Base-by-base conservation (phyloP, 148 eudicot species). In the Suaeda aralocaspica region DNA sequence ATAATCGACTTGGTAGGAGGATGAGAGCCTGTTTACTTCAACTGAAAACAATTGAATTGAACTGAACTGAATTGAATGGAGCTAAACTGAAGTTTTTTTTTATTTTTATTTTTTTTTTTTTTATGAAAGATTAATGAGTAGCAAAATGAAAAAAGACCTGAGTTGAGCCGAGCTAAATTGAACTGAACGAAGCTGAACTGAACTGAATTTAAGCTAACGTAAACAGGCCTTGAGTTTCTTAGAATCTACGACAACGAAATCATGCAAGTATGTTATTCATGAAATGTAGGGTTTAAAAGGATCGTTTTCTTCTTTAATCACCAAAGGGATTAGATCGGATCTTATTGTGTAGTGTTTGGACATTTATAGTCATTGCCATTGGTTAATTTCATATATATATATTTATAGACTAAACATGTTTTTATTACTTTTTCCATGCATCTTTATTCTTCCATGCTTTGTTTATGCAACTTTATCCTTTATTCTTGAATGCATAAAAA, bases 401-500 rank as follows among this genome's bases (percentile, higher is more conserved):
- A 61, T 14, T 31, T 22, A 21, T 30, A 55, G 16, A 31, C 49
- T 39, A 3, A 7, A 45, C 49, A 45, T 45, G 2, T 36, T 36
- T 36, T 36, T 36, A 36, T 36, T 36, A n/a, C n/a, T n/a, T n/a
- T n/a, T 51, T 12, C 33, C 62, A 67, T 58, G 52, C 72, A 68
- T 75, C 62, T 68, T 69, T 68, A 68, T 68, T 68, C 61, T 41
- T 68, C 42, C 71, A 74, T 67, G 66, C 39, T 52, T 68, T 75
- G 55, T 69, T 59, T 50, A 60, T 75, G 67, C 71, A 75, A 70
- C 67, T 24, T 70, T 70, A 64, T 70, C 57, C 53, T 6, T 5
- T 34, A 10, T 45, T 56, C 18, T 60, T 75, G 28, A 28, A 62
- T 34, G 46, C 64, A 65, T 51, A 0, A 36, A 24, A 21, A 51